These are phyloP conservation scores for Alternaria panax DNA, from an alignment of 2,329 filamentous ascomycete genomes.

Conservation along the genomic window DNA sequence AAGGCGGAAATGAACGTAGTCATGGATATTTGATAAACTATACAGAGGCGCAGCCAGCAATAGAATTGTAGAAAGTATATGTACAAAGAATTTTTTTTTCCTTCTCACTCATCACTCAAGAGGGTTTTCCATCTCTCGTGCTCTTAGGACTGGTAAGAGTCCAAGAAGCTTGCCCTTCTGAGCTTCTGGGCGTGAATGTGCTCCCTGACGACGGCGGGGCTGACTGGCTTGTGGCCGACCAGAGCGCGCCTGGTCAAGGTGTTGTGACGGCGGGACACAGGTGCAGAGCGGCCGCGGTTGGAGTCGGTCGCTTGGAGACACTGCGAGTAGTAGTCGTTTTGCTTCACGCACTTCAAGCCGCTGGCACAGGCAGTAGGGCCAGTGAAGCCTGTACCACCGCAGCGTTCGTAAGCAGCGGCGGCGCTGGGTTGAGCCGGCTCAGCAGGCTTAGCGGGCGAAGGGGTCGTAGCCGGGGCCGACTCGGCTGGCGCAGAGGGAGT, in stretches of 20 bases:
- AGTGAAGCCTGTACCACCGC: conserved; percentile 53
- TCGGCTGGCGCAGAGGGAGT: conserved; percentile 8
- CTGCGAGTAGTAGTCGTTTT: conserved; percentile 41
- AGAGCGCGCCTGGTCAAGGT: neutral
- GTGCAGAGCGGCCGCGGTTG: conserved; percentile 1
- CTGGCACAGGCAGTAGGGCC: conserved; percentile 51
- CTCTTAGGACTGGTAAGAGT: neutral
- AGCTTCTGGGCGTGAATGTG: neutral
- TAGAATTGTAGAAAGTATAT: neutral
- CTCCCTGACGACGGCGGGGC: neutral
- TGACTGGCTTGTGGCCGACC: neutral
- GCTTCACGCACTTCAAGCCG: conserved; percentile 49
- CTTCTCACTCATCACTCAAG: neutral
- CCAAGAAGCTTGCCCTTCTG: neutral
- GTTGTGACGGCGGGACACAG: neutral
- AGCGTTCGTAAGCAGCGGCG: conserved; percentile 49
- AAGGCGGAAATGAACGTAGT: neutral
- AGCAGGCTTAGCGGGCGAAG: neutral
- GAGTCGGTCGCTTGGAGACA: neutral
- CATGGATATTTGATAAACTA: neutral
- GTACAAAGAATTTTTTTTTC: conserved; percentile 2
- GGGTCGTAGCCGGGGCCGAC: conserved; percentile 1
- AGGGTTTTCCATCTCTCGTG: too few species aligned
- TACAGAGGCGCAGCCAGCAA: conserved; percentile 9
- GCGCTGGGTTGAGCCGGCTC: neutral